phyloP scores from a whole-genome alignment of 305 asterid species.

The Fraxinus latifolia region DNA sequence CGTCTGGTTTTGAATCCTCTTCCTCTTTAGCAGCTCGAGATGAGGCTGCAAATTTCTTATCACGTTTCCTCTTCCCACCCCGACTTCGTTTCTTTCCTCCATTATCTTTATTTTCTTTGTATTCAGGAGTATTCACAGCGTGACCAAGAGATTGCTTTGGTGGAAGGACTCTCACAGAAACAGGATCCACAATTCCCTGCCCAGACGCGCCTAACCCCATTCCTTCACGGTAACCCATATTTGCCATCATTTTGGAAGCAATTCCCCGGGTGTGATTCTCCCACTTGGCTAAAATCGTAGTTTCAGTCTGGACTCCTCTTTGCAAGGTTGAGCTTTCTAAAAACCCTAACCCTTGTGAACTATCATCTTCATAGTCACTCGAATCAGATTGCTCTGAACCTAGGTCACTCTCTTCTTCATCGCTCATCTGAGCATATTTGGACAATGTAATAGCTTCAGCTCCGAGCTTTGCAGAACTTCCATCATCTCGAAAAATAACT shows the following conservation, averaged over 20 bases:
- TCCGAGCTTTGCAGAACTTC: conserved; percentile 66
- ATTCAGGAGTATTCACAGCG: conserved; percentile 47
- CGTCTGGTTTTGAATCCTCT: conserved; percentile 61
- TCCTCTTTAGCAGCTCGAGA: conserved; percentile 66
- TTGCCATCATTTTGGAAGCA: conserved; percentile 98
- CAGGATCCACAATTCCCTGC: conserved; percentile 80
- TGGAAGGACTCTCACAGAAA: conserved; percentile 68
- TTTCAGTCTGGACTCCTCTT: conserved; percentile 76
- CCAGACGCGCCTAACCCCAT: conserved; percentile 94
- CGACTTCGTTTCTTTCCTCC: conserved; percentile 61
- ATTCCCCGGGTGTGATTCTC: conserved; percentile 96
- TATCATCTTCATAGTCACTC: conserved; percentile 55
- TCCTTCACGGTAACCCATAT: conserved; percentile 93
- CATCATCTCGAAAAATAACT: conserved; percentile 70
- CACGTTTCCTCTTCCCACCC: conserved; percentile 87
- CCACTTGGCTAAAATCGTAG: conserved; percentile 83
- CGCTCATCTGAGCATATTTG: conserved; percentile 52
- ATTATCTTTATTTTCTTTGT: conserved; percentile 33
- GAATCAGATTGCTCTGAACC: conserved; percentile 51
- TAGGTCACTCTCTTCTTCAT: conserved; percentile 56
- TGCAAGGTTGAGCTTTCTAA: conserved; percentile 48
- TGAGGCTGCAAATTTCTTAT: conserved; percentile 72
- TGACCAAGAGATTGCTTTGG: conserved; percentile 78
- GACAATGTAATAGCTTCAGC: conserved; percentile 57
- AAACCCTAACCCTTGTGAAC: conserved; percentile 65